Evolutionary conservation across 345 rosid species (phyloP).

Genomic region (Boechera retrofracta): DNA sequence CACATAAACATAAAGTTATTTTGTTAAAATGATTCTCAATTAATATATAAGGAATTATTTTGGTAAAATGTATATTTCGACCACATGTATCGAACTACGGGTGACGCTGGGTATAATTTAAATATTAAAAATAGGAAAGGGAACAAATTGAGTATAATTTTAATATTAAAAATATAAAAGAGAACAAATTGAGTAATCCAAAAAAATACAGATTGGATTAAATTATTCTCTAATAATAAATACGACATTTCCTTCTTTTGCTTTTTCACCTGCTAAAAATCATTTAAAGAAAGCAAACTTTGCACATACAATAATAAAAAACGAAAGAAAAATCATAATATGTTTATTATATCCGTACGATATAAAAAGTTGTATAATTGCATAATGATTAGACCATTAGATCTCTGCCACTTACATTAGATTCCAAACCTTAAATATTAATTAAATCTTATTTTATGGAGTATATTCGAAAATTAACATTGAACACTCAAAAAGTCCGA

Average conservation of each 20-base stretch:
- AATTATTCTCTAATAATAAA: constrained; percentile 39
- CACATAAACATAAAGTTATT: too few relatives aligned
- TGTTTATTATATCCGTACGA: constrained; percentile 25
- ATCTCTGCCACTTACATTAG: constrained; percentile 28
- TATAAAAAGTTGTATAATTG: constrained; percentile 24
- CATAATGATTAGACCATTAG: constrained; percentile 38
- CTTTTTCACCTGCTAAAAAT: constrained; percentile 40
- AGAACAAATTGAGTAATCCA: constrained; percentile 35
- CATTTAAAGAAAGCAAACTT: neutral
- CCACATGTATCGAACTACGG: constrained; percentile 29
- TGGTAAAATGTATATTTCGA: constrained; percentile 6
- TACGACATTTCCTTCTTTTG: constrained; percentile 28
- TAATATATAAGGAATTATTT: neutral
- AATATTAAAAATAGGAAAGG: constrained; percentile 7
- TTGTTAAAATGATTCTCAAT: too few relatives aligned
- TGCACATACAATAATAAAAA: neutral
- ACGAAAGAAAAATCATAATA: neutral
- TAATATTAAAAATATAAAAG: constrained; percentile 8
- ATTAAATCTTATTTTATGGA: neutral
- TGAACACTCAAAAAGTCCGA: neutral
- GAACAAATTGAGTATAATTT: constrained; percentile 12
- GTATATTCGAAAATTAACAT: constrained; percentile 1
- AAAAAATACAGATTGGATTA: constrained; percentile 44
- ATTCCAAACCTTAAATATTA: neutral
- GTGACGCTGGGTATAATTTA: constrained; percentile 16